Base-by-base conservation (phyloP, 2,329 filamentous ascomycete genomes). In the Trichoderma sp. region DNA sequence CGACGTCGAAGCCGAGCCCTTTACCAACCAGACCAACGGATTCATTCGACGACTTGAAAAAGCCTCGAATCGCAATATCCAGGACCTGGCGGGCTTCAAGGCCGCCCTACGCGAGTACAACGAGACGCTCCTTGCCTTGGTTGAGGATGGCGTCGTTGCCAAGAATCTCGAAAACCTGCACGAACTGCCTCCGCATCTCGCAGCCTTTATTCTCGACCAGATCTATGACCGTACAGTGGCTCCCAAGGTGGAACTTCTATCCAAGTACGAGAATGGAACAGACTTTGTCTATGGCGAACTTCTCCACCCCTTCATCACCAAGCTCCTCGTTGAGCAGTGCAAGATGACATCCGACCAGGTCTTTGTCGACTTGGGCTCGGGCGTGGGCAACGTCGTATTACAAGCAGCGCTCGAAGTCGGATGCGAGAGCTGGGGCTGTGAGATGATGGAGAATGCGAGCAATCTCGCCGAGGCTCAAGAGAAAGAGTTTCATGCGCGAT, bases 281-380 rank as follows among this genome's bases (percentile, higher is more conserved):
- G 95, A 97, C 84, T 96, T 97, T 79, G 94, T 97, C 53, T 99
- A 99, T 82, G 97, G 97, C 81, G 97, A 99, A 83, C 90, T 99
- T 31, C 88, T 97, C 35, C 93, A 95, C 24, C 92, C 92, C 2
- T 97, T 99, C 81, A 90, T 97, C 78, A 93, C 93, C 77, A 91
- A 92, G 75, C 94, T 98, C 76, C 92, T 99, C 79, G 90, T 92
- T 18, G 88, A 92, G 79, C 90, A 94, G 82, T 93, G 93, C 3
- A 88, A 91, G 62, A 91, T 98, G 83, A 95, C 91, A 76, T 96
- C 94, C 0, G 90, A 92, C 67, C 93, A 97, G 79, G 91, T 97
- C 50, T 98, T 99, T 82, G 92, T 99, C 76, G 97, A 99, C 82
- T 89, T 99, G 16, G 97, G 97, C 66, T 98, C 96, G 2, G 97